Base-by-base conservation (phyloP, 2,329 filamentous ascomycete genomes). In the Pseudogymnoascus verrucosus region DNA sequence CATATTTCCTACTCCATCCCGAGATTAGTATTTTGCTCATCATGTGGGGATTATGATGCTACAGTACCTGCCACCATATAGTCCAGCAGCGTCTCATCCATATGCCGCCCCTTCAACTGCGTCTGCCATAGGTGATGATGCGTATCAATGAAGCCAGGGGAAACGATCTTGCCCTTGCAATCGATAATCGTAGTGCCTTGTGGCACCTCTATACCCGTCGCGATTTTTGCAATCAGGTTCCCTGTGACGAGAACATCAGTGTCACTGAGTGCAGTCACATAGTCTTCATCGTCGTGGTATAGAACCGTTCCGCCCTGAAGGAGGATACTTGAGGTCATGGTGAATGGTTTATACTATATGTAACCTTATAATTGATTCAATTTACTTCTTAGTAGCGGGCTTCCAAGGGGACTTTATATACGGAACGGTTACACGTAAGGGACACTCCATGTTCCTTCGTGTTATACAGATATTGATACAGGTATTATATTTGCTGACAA, bases 81-180 rank as follows among this genome's bases (percentile, higher is more conserved):
- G 23, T 80, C 73, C 3, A 79, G 37, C n/a, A 81, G 66, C 2
- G 72, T 69, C 2, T 80, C 67, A 65, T 79, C 68, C 0, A 71
- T 73, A 71, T 76, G 74, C 14, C 73, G 68, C 1, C 74, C 74
- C 63, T 76, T 76, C 12, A 77, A 68, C 63, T 76, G 72, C 0
- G 75, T 76, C 67, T 70, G 68, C 69, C 68, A 70, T 7, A 66
- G 26, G 61, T 67, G 66, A 51, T 76, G 72, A 64, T 76, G 75
- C 0, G 74, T 76, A 66, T 77, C 74, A 10, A 76, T 67, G 61
- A 77, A 76, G 5, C 75, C 75, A 2, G 74, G 73, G 6, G 69
- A 72, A 23, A 76, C 67, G 12, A 76, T 69, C 62, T 73, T 75
- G 57, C 70, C 70, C 1, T 68, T 70, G 60, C 74, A 77, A 65